Evolutionary conservation across 2,329 filamentous ascomycete genomes (phyloP), one percentile per base, ranked within the genome.

Genomic region (Colletotrichum sp.): DNA sequence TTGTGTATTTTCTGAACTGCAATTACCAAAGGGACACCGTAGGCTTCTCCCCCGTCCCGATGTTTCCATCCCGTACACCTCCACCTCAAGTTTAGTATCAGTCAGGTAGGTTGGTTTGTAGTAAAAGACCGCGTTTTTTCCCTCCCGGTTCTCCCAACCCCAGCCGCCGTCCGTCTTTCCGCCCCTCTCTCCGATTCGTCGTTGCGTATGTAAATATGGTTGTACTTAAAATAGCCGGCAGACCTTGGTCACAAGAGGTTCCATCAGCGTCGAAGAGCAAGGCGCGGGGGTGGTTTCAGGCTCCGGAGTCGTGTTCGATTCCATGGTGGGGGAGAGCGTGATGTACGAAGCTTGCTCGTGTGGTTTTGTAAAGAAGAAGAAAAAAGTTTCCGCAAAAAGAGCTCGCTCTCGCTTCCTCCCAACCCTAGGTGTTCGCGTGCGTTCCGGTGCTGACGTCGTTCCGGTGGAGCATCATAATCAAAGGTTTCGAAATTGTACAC

Each of bases 1-100:
- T 76, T 76, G 66, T 76, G 64, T 66, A 61, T 76, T 76, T 71
- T 75, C 61, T 76, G 74, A 76, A 71, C 66, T 66, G 74, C 74
- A 74, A 75, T 76, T 66, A 75, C 61, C 34, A 32, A 60, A 65
- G 71, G 65, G 58, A 27, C 48, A 18, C 25, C 32, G 3, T 25
- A 52, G 43, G 3, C 43, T 52, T 52, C 43, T 52, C n/a, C 43
- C 43, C 43, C 43, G 43, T 52, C 30, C 48, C 43, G 18, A 71
- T 56, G 73, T 58, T 61, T 61, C 71, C 34, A 30, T 62, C 39
- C 34, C 32, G 66, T 36, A 69, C 22, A 28, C 66, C 30, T 62
- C 61, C 65, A 52, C 43, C 43, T n/a, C n/a, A 52, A 52, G 43
- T 70, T 36, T 71, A 65, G 39, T 36, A 62, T 62, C 52, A 61